These are phyloP conservation scores for Sporothrix protearum DNA, from an alignment of 2,329 filamentous ascomycete species.

Conservation along the genomic window DNA sequence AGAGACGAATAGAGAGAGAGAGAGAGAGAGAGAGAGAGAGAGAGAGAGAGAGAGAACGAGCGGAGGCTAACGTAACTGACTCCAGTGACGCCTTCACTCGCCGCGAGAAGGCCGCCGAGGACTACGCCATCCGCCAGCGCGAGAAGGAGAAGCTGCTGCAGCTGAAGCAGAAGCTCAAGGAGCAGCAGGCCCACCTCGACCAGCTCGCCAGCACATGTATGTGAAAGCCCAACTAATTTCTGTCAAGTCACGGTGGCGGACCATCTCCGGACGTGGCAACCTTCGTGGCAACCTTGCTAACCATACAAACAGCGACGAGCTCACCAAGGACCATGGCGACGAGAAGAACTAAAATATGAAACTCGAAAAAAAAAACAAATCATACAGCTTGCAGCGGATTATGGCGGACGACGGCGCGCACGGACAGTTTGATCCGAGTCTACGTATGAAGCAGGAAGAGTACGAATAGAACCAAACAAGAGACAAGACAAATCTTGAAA, in stretches of 20 bases:
- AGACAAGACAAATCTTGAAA: neutral
- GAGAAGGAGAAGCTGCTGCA: constrained; percentile 85
- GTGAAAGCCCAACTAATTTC: constrained; percentile 37
- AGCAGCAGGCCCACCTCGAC: constrained; percentile 79
- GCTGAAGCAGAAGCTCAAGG: constrained; percentile 68
- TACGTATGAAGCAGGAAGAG: neutral
- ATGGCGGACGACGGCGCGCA: neutral
- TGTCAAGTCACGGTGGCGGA: no score
- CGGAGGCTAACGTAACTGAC: no score
- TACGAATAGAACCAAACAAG: neutral
- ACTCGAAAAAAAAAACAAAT: no score
- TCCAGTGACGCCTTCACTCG: constrained; percentile 84
- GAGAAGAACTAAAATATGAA: constrained; percentile 53
- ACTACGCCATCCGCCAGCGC: constrained; percentile 77
- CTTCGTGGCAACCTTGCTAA: no score
- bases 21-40: neutral
- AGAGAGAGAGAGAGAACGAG: neutral
- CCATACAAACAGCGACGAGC: constrained; percentile 59
- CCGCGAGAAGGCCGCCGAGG: constrained; percentile 84
- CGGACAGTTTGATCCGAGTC: neutral
- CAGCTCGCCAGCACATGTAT: constrained; percentile 83
- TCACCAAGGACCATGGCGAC: constrained; percentile 69
- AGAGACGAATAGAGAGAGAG: neutral
- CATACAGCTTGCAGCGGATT: neutral
- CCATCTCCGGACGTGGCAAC: no score